Evolutionary conservation across 2,329 filamentous ascomycete species (phyloP).

Genomic region (Xylariaceae sp.): DNA sequence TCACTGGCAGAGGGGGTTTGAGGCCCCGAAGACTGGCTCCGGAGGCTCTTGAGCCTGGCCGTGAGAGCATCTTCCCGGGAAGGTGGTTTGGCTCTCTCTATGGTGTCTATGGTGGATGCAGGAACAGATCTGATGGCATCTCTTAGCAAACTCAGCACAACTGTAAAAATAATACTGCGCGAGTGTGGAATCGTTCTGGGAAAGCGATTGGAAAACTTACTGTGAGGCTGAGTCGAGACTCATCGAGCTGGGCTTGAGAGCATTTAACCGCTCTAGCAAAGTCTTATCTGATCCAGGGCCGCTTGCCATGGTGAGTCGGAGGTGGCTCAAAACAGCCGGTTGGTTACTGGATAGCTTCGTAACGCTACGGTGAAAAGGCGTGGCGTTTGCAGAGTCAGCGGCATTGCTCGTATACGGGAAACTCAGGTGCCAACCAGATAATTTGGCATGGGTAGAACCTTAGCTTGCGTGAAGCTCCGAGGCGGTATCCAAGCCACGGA

Average conservation of each 20-base stretch:
- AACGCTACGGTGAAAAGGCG: too few relatives aligned
- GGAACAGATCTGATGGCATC: conserved; percentile 16
- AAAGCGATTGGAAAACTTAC: conserved; percentile 25
- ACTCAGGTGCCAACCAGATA: too few relatives aligned
- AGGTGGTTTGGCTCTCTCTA: conserved; percentile 34
- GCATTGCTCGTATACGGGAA: too few relatives aligned
- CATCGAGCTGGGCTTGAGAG: conserved; percentile 36
- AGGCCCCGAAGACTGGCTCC: conserved; percentile 30
- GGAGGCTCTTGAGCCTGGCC: conserved; percentile 43
- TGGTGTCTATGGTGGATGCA: conserved; percentile 33
- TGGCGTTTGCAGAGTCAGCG: too few relatives aligned
- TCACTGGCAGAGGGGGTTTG: conserved; percentile 2
- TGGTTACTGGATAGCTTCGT: too few relatives aligned
- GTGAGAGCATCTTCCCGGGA: conserved; percentile 45
- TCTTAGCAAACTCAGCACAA: conserved; percentile 14
- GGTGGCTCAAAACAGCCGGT: conserved; percentile 8
- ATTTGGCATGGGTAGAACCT: too few relatives aligned
- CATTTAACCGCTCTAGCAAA: conserved; percentile 47
- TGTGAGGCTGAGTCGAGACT: conserved; percentile 28
- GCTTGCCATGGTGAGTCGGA: conserved; percentile 14
- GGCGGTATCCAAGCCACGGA: too few relatives aligned
- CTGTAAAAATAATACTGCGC: too few relatives aligned
- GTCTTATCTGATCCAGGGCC: conserved; percentile 41
- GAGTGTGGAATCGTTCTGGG: neutral
- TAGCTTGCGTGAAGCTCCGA: too few relatives aligned